Conservation (phyloP, 2,329 filamentous ascomycete species). For the Pochonia chlamydosporia region DNA sequence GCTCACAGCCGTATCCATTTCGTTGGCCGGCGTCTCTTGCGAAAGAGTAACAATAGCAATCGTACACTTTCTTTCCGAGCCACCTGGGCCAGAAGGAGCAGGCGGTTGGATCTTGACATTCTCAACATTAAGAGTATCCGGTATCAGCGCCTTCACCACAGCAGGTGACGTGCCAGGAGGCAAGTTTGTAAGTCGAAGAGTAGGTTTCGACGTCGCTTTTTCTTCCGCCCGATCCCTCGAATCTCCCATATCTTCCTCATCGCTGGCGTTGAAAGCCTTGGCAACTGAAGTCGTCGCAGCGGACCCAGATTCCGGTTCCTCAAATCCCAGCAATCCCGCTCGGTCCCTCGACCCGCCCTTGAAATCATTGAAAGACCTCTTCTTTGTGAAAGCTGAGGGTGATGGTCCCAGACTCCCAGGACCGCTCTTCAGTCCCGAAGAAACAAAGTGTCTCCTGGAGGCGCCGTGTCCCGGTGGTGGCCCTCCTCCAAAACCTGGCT, state of each 20-base stretch:
- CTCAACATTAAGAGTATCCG: slow-evolving; percentile 59
- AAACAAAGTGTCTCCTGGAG: slow-evolving; percentile 60
- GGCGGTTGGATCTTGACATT: slow-evolving; percentile 60
- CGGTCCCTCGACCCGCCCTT: slow-evolving; percentile 16
- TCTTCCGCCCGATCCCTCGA: slow-evolving; percentile 43
- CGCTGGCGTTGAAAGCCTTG: slow-evolving; percentile 66
- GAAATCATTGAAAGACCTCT: slow-evolving; percentile 43
- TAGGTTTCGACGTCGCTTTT: slow-evolving; percentile 56
- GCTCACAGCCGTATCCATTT: slow-evolving; percentile 77
- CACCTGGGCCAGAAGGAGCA: slow-evolving; percentile 36
- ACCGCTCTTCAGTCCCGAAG: slow-evolving; percentile 50
- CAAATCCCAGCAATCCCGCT: slow-evolving; percentile 25
- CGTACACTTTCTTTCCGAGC: slow-evolving; percentile 62
- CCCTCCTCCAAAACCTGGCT: slow-evolving; percentile 5
- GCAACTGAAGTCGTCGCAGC: slow-evolving; percentile 50
- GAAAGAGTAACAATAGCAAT: slow-evolving; percentile 77
- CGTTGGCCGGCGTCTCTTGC: slow-evolving; percentile 72
- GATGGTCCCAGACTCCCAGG: slow-evolving; percentile 56
- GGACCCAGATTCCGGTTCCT: slow-evolving; percentile 29
- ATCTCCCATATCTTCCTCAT: slow-evolving; percentile 46
- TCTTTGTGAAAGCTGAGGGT: slow-evolving; percentile 44
- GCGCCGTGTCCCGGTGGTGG: slow-evolving; percentile 8
- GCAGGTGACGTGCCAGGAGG: slow-evolving; percentile 55
- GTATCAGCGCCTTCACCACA: slow-evolving; percentile 53
- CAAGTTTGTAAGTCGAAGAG: slow-evolving; percentile 54